Base-by-base conservation (phyloP, 192 early-diverging fungal species). In the Coemansia sp. region DNA sequence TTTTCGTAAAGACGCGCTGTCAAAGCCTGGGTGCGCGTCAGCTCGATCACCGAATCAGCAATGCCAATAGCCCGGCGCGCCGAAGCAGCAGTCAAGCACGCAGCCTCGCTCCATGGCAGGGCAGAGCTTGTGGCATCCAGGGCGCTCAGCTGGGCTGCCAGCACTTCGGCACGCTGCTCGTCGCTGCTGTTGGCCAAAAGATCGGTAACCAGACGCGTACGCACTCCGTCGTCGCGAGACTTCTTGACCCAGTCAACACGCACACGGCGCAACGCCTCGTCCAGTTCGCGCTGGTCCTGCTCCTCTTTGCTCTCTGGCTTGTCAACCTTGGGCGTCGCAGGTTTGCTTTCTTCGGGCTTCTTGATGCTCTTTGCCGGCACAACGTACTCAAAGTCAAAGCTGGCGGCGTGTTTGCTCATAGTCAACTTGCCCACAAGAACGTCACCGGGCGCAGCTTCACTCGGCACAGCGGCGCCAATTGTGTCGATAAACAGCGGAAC, bases 191-290 rank as follows among this genome's bases (percentile, higher is more conserved):
- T 26, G 8, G 85, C 80, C 7, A 83, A 70, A 64, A 90, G 84
- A 19, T 86, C 84, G 12, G 67, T 54, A 55, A 95, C 88, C 7
- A 98, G 68, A 51, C 87, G 71, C 1, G 77, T 71, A 35, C 90
- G 86, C 14, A 83, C 83, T 3, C 19, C 64, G 16, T 83, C 86
- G 25, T 85, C 86, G 71, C 78, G 85, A 29, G 89, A 65, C 82
- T 95, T 96, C 76, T 91, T 92, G 50, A 97, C 62, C 78, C 87
- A 87, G 3, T 87, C 73, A 31, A 98, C 84, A 67, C 93, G 87
- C 22, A 92, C 66, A 70, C 93, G 91, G 21, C 92, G 82, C 35
- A 94, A 71, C 12, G 86, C 87, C 60, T 95, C 93, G 39, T 83
- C 74, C 57, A 92, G 62, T 19, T 84, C 79, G 29, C 80, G 68